A percentile compares a stretch with the other conserved stretches of the same genome.
Evolutionary conservation across 2,329 filamentous ascomycete genomes (phyloP).

Genomic region (Fusarium anthophilum): DNA sequence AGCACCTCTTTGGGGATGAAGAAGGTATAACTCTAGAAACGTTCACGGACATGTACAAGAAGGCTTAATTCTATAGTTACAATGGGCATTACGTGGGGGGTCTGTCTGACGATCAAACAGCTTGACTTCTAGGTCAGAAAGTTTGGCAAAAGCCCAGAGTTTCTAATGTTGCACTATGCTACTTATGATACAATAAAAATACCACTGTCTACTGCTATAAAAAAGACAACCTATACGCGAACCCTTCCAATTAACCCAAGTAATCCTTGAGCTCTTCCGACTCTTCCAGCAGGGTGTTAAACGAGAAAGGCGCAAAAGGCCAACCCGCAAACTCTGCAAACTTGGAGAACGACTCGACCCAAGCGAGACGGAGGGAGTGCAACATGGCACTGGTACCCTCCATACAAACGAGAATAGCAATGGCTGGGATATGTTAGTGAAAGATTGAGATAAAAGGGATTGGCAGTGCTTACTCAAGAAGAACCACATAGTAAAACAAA

Average conservation of each 20-base stretch:
- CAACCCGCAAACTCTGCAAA: slow-evolving; percentile 93
- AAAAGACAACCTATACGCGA: slow-evolving; percentile 21
- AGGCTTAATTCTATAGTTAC: not conserved
- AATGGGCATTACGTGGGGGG: not conserved
- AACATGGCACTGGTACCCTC: slow-evolving; percentile 96
- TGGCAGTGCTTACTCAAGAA: slow-evolving; percentile 65
- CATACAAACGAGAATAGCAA: slow-evolving; percentile 85
- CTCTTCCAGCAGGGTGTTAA: slow-evolving; percentile 84
- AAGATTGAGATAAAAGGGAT: not conserved
- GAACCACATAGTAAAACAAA: slow-evolving; percentile 91
- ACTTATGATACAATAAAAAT: slow-evolving; percentile 49
- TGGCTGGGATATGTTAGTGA: slow-evolving; percentile 49
- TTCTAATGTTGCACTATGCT: slow-evolving; percentile 40
- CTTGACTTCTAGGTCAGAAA: not conserved
- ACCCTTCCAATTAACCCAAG: slow-evolving; percentile 51
- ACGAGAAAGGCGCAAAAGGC: slow-evolving; percentile 89
- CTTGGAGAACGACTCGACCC: slow-evolving; percentile 98
- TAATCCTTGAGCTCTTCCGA: slow-evolving; percentile 71
- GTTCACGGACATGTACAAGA: not conserved
- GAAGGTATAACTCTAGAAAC: not conserved
- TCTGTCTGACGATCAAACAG: not conserved
- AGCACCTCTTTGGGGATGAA: slow-evolving; percentile 72
- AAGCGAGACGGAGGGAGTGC: slow-evolving; percentile 89
- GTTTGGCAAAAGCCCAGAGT: slow-evolving; percentile 26
- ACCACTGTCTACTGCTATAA: slow-evolving; percentile 45